Percentiles rank a stretch among this genome's conserved stretches.
phyloP scores from a whole-genome alignment of 169 alveolate genomes.

The Eimeria brunetti region DNA sequence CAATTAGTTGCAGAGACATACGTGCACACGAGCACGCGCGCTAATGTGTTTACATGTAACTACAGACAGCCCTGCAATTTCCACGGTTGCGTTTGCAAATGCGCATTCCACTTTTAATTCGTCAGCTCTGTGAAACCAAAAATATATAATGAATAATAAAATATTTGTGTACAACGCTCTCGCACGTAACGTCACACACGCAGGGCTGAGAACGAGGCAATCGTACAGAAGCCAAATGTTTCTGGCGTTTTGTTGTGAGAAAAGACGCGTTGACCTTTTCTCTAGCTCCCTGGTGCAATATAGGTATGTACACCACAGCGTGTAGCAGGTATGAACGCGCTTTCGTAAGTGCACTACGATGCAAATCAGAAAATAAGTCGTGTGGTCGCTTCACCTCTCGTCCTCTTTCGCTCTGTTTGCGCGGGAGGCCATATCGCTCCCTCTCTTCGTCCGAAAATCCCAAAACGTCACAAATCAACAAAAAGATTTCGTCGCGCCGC shows the following conservation, averaged over 20 bases:
- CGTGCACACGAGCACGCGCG: neutral
- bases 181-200: neutral
- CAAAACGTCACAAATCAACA: slow-evolving; percentile 68
- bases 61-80: neutral
- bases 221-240: too few relatives aligned
- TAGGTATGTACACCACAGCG: too few relatives aligned
- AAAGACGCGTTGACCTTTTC: too few relatives aligned
- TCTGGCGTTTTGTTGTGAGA: too few relatives aligned
- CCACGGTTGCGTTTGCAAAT: neutral
- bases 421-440: slow-evolving; percentile 51
- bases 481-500: slow-evolving; percentile 63
- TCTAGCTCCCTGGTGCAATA: too few relatives aligned
- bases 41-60: neutral
- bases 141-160: neutral
- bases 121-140: neutral
- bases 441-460: slow-evolving; percentile 61
- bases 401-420: slow-evolving; percentile 3
- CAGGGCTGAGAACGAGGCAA: neutral
- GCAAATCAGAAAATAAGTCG: neutral
- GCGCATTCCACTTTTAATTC: neutral
- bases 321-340: too few relatives aligned
- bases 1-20: neutral
- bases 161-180: neutral
- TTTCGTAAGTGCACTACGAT: neutral
- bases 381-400: slow-evolving; percentile 1